phyloP scores from a whole-genome alignment of 208 protist species.

The Angomonas deanei region DNA sequence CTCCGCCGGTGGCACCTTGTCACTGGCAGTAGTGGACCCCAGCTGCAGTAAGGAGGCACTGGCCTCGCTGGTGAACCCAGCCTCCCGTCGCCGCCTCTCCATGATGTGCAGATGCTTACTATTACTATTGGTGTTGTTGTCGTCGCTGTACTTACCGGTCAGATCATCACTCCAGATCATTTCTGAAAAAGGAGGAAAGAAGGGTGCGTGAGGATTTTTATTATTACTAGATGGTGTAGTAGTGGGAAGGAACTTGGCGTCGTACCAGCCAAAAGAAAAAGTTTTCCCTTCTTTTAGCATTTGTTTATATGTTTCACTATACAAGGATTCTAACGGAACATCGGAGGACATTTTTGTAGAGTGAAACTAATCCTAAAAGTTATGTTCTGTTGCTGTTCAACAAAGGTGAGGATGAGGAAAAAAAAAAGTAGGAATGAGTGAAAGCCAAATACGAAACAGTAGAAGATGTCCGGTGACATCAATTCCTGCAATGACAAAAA shows the following conservation, averaged over 20 bases:
- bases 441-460: slow-evolving; percentile 6
- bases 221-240: neutral
- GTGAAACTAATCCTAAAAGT: no score
- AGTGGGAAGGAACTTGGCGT: neutral
- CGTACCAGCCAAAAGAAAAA: neutral
- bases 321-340: neutral
- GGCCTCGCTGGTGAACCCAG: neutral
- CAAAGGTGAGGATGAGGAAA: neutral
- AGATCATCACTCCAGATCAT: neutral
- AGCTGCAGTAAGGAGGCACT: neutral
- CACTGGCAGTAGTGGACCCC: neutral
- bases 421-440: neutral
- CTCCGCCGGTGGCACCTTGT: neutral
- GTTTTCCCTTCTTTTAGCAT: neutral
- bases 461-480: no score
- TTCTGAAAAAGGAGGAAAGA: slow-evolving; percentile 1
- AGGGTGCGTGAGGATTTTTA: neutral
- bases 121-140: no score
- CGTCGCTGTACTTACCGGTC: neutral
- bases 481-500: no score
- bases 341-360: neutral
- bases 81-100: neutral
- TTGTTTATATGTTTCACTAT: neutral
- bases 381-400: no score
- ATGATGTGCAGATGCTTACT: neutral